Conservation (phyloP, 768 basidiomycete genomes). For the Podaxis sp. region DNA sequence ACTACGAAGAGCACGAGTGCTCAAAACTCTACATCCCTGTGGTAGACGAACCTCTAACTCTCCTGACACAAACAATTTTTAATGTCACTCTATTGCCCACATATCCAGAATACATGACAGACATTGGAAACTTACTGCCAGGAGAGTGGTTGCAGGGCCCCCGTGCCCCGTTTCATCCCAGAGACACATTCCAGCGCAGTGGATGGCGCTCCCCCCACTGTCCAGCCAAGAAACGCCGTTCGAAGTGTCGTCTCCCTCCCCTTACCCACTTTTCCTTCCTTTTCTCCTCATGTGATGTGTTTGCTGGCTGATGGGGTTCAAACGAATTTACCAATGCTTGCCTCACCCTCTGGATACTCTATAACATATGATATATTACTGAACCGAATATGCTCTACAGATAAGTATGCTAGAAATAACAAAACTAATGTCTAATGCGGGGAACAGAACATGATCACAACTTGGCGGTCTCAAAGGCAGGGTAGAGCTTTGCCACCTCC, state of each 20-base stretch:
- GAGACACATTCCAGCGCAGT: background rate
- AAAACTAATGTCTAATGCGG: background rate
- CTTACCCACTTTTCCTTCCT: background rate
- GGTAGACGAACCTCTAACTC: too few species aligned
- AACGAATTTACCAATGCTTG: background rate
- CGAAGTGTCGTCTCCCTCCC: background rate
- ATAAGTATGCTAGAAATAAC: background rate
- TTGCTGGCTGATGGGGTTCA: background rate
- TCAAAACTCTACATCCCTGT: background rate
- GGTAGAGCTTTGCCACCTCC: slow-evolving; percentile 15
- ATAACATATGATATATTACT: too few species aligned
- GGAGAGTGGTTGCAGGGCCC: background rate
- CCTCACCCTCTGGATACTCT: too few species aligned
- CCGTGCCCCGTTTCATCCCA: background rate
- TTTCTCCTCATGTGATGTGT: too few species aligned
- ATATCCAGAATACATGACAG: too few species aligned
- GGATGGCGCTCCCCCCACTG: background rate
- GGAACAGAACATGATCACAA: background rate
- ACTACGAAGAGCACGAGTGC: too few species aligned
- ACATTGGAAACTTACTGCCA: too few species aligned
- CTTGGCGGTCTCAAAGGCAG: background rate
- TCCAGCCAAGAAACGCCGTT: background rate
- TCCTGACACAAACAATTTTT: too few species aligned
- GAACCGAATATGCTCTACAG: too few species aligned
- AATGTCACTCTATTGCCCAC: too few species aligned